Conservation (phyloP, 2,329 filamentous ascomycete species). For the Fonsecaea erecta region DNA sequence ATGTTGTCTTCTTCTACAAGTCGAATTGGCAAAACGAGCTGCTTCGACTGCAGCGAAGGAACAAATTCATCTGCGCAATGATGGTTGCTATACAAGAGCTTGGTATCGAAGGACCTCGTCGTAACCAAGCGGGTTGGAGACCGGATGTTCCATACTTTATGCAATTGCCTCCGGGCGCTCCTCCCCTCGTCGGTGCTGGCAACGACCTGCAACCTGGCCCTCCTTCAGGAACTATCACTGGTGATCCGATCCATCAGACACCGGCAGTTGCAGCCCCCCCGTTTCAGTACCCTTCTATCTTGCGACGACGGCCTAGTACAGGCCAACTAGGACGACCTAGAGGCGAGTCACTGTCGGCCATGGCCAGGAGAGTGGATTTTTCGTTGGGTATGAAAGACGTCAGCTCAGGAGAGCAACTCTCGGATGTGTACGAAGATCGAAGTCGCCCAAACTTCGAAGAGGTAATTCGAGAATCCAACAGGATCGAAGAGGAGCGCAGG, state of each 20-base stretch:
- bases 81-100: slow-evolving; percentile 84
- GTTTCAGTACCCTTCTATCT: slow-evolving; percentile 56
- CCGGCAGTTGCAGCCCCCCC: slow-evolving; percentile 14
- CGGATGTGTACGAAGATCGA: slow-evolving; percentile 68
- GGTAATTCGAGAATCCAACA: slow-evolving; percentile 47
- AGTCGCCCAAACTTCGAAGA: slow-evolving; percentile 43
- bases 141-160: slow-evolving; percentile 70
- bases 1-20: slow-evolving; percentile 97
- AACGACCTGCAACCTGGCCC: slow-evolving; percentile 51
- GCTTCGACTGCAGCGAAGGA: slow-evolving; percentile 83
- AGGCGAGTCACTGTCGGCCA: slow-evolving; percentile 62
- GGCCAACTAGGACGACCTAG: slow-evolving; percentile 51
- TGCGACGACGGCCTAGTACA: slow-evolving; percentile 55
- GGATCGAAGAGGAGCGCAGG: slow-evolving; percentile 45
- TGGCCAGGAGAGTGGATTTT: slow-evolving; percentile 70
- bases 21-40: slow-evolving; percentile 96
- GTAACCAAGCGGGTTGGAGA: slow-evolving; percentile 71
- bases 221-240: slow-evolving; percentile 43
- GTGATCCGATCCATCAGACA: slow-evolving; percentile 30
- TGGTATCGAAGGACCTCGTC: slow-evolving; percentile 81
- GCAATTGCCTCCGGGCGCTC: slow-evolving; percentile 53
- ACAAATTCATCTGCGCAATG: slow-evolving; percentile 90
- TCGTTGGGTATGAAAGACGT: slow-evolving; percentile 69
- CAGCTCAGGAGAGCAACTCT: slow-evolving; percentile 62
- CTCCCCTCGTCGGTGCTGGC: slow-evolving; percentile 50